Evolutionary conservation across 2,329 filamentous ascomycete species (phyloP), one percentile per base, ranked within the genome.

Genomic region (Pestalotiopsis sp.): DNA sequence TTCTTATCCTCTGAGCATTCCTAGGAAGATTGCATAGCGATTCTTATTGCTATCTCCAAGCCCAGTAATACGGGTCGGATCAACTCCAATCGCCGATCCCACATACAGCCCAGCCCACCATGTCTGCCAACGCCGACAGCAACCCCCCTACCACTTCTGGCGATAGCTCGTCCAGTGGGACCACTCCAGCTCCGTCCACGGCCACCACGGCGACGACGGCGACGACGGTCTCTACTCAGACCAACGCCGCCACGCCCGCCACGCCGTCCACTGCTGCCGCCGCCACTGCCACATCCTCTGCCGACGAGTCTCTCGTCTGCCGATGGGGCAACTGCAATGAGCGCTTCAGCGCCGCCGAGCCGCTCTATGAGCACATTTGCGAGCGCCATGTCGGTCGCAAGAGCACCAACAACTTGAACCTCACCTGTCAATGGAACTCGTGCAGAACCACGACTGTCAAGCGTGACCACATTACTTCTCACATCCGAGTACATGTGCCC

Each of bases 351-450:
- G 84, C 82, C 9, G 84, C 89, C 14, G 88, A 90, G 78, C 80
- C 81, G 69, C 86, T 91, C 74, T 91, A 91, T 77, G 95, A 98
- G 77, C 96, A 99, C 82, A 95, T 99, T 74, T 98, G 96, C 83
- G 96, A 98, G 81, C 94, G 94, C 78, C 96, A 99, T 86, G 95
- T 99, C 80, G 96, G 96, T 73, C 94, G 96, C 83, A 99, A 99
- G 87, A 97, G 94, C 85, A 99, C 96, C 78, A 98, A 98, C 86
- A 99, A 99, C 83, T 87, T 99, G 78, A 98, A 96, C 82, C 83
- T 99, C 79, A 98, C 94, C 67, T 99, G 96, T 84, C 94, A 97
- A 80, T 99, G 96, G 96, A 96, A 95, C 76, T 92, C 92, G 72
- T 99, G 96, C 85, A 91, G 94, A 72, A 98, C 95, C 25, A 98